Evolutionary conservation across 1,284 basidiomycete species (phyloP).

Genomic region (Austroboletus novae-zelandiae): DNA sequence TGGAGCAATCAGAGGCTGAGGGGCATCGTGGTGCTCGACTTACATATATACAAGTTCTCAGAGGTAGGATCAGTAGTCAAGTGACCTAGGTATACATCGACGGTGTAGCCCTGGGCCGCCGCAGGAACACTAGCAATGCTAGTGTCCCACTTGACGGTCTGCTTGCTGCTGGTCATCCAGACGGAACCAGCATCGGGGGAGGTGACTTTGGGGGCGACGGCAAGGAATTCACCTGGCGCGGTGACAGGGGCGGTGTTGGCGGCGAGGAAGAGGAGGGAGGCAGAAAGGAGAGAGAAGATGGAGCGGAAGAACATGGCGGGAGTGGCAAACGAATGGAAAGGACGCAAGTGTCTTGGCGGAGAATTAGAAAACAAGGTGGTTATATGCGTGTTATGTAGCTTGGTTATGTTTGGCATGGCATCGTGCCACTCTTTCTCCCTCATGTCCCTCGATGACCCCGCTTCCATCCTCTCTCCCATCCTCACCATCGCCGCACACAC

Average conservation of each 20-base stretch:
- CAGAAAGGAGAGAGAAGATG: slow-evolving; percentile 18
- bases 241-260: slow-evolving; percentile 31
- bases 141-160: slow-evolving; percentile 44
- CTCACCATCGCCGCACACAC: slow-evolving; percentile 45
- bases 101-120: slow-evolving; percentile 25
- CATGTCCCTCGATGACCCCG: slow-evolving; percentile 9
- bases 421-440: not conserved
- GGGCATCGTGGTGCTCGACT: slow-evolving; percentile 15
- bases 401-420: too few relatives aligned
- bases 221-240: slow-evolving; percentile 35
- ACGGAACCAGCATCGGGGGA: slow-evolving; percentile 27
- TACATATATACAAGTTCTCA: slow-evolving; percentile 44
- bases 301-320: slow-evolving; percentile 19
- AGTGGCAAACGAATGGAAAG: not conserved
- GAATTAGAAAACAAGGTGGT: too few relatives aligned
- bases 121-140: slow-evolving; percentile 34
- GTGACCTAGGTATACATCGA: slow-evolving; percentile 41
- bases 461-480: slow-evolving; percentile 43
- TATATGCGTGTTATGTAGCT: too few relatives aligned
- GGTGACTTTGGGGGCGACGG: slow-evolving; percentile 47
- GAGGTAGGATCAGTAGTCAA: slow-evolving; percentile 6
- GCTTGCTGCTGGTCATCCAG: slow-evolving; percentile 39
- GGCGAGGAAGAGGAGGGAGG: slow-evolving; percentile 17
- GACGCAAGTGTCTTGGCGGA: not conserved
- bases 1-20: slow-evolving; percentile 6